Evolutionary conservation across 257 asterid genomes (phyloP), one percentile per base, ranked within the genome.

Genomic region (Capsicum chinense): DNA sequence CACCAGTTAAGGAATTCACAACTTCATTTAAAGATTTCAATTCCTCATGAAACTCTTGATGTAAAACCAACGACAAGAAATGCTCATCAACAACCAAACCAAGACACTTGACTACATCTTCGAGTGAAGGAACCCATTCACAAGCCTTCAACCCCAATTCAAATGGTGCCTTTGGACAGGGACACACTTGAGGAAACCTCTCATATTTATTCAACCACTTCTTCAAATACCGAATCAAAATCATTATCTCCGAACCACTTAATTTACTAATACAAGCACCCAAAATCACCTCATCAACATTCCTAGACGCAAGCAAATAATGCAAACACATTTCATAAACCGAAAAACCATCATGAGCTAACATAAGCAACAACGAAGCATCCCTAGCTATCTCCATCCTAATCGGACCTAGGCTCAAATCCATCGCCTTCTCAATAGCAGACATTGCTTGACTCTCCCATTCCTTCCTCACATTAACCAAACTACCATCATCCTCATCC

Each of bases 121-220:
- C 97, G 11, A 93, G 88, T 64, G 86, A 86, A 2, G 99, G 99
- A 81, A 95, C 88, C 99, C 98, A 92, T 73, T 94, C 94, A 26
- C 98, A 96, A 82, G 91, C 92, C 83, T 80, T 87, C 84, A 96
- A 88, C 56, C 97, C 97, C 88, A 93, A 90, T 14, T 71, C 74
- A 35, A 90, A 85, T 1, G 95, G 86, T 4, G 93, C 98, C 87
- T 92, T 87, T 3, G 93, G 93, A 81, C 97, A 91, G 62, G 98
- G 93, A 66, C 74, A 85, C 54, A 85, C 97, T 70, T 89, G 94
- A 79, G 99, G 98, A 85, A 96, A 96, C 87, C 91, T 93, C 79
- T 93, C 95, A 81, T 94, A 96, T 84, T 94, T 96, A 86, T 88
- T 87, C 85, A 96, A 82, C 98, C 97, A 96, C 87, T 96, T 96